Percentiles rank a stretch among this genome's conserved stretches.
Conservation (phyloP, 1,139 yeast species). For the Suzukiozyma palmioleophila region DNA sequence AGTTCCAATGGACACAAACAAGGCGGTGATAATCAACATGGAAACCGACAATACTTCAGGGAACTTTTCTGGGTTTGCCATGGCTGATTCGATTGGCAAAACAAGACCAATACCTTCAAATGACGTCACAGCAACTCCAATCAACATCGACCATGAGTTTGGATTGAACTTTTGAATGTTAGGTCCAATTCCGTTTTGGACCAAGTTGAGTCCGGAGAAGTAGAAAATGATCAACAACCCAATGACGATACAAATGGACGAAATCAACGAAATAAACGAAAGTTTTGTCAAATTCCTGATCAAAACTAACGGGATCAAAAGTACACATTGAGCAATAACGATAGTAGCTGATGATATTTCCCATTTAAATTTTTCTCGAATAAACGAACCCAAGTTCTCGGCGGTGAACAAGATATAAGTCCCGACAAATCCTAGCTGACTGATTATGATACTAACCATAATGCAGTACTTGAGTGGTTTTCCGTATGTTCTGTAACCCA, state of each 20-base stretch:
- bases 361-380: constrained; percentile 15
- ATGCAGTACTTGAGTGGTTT: constrained; percentile 54
- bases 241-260: constrained; percentile 59
- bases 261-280: constrained; percentile 61
- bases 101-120: constrained; percentile 80
- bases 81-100: constrained; percentile 72
- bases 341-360: constrained; percentile 23
- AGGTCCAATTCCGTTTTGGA: constrained; percentile 46
- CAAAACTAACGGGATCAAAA: constrained; percentile 65
- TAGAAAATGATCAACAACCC: constrained; percentile 63
- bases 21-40: constrained; percentile 52
- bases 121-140: constrained; percentile 79
- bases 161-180: constrained; percentile 48
- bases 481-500: constrained; percentile 63
- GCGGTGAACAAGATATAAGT: constrained; percentile 74
- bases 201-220: constrained; percentile 47
- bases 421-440: constrained; percentile 76
- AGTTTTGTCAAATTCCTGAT: constrained; percentile 69
- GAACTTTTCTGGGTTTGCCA: constrained; percentile 68
- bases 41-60: constrained; percentile 60
- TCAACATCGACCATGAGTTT: constrained; percentile 65
- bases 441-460: constrained; percentile 55
- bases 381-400: constrained; percentile 55
- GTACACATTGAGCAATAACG: constrained; percentile 51
- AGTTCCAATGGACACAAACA: constrained; percentile 60